Evolutionary conservation across 176 grass and related monocot species (phyloP).

Genomic region (Pontederia crassipes): DNA sequence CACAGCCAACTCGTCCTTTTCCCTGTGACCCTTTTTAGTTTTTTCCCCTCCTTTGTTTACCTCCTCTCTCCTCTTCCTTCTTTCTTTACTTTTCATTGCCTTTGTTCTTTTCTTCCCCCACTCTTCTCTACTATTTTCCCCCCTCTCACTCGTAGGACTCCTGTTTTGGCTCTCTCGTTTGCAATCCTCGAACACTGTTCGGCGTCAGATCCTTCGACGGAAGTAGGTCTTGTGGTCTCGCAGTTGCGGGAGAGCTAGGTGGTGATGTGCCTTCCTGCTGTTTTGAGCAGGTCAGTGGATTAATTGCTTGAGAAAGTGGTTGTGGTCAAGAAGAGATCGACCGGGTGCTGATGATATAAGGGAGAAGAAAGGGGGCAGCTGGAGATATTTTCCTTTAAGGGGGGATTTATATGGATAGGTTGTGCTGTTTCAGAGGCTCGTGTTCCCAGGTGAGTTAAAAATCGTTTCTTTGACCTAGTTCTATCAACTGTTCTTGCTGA

Average conservation of each 20-base stretch:
- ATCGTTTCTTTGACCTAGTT: neutral
- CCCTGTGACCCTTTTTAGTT: too few species aligned
- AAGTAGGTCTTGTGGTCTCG: too few species aligned
- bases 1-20: too few species aligned
- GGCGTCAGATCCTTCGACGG: neutral
- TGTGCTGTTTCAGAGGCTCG: conserved; percentile 7
- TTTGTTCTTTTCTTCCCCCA: neutral
- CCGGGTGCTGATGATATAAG: too few species aligned
- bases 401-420: conserved; percentile 10
- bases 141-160: neutral
- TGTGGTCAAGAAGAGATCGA: too few species aligned
- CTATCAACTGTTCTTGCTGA: neutral
- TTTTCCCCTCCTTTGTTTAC: too few species aligned
- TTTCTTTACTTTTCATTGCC: neutral
- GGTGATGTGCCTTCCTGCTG: too few species aligned
- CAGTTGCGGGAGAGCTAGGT: too few species aligned
- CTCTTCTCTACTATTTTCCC: neutral
- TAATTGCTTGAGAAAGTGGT: too few species aligned
- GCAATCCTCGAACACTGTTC: neutral
- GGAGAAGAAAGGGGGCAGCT: neutral
- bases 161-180: neutral
- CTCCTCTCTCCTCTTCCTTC: too few species aligned
- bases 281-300: too few species aligned
- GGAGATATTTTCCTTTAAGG: neutral
- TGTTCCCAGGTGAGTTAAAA: neutral